Percentiles rank a stretch among this genome's conserved stretches.
Conservation (phyloP, 2,329 filamentous ascomycete species). For the Fusarium nematophilum region DNA sequence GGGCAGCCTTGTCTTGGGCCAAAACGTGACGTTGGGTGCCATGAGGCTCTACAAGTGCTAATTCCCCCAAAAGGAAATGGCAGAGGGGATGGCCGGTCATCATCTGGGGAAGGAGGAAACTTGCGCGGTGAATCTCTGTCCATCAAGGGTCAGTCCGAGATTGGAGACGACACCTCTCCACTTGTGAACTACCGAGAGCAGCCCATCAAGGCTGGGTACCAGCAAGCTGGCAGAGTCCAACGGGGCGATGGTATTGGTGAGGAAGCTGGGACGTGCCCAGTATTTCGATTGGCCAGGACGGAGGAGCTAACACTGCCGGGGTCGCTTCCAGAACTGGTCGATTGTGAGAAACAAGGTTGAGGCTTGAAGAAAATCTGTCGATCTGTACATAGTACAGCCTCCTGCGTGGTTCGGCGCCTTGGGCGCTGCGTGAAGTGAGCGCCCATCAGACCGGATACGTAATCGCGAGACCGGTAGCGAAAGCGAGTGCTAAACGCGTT, state of each 20-base stretch:
- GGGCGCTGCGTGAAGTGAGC: background rate
- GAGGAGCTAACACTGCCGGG: conserved; percentile 29
- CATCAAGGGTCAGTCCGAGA: conserved; percentile 4
- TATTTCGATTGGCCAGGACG: conserved; percentile 30
- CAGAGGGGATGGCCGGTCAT: background rate
- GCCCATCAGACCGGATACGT: too few relatives aligned
- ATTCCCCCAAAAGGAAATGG: background rate
- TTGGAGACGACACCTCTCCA: background rate
- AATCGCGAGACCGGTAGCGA: background rate
- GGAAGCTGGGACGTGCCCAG: conserved; percentile 4
- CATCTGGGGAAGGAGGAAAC: conserved; percentile 4
- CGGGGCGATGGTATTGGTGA: conserved; percentile 36
- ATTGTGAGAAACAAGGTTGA: conserved; percentile 41
- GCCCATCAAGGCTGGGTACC: conserved; percentile 13
- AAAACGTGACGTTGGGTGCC: conserved; percentile 22
- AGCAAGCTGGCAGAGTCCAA: conserved; percentile 33
- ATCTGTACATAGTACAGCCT: conserved; percentile 38
- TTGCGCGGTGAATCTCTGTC: conserved; percentile 19
- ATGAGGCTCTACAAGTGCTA: conserved; percentile 1
- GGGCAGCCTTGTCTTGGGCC: conserved; percentile 32
- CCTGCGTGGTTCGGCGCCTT: conserved; percentile 23
- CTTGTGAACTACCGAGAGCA: background rate
- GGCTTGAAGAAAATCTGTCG: conserved; percentile 43
- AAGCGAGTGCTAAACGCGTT: background rate
- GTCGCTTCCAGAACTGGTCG: conserved; percentile 41